Conservation (phyloP, 148 eudicot species). For the Camellia japonica region DNA sequence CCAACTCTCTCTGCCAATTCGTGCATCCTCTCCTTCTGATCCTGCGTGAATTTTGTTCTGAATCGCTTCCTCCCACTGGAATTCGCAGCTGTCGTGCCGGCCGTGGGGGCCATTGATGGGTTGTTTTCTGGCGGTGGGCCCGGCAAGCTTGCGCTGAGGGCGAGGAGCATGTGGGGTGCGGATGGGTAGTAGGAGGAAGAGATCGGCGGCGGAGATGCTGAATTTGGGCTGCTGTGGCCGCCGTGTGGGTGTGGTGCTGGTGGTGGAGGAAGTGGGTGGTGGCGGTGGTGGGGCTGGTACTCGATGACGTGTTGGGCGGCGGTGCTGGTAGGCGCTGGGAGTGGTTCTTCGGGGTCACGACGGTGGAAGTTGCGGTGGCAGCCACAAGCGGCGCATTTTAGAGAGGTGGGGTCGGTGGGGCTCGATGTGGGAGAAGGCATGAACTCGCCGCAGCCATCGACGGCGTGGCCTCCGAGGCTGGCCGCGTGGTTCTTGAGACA, state of each 20-base stretch:
- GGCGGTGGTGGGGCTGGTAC: conserved; percentile 55
- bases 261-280: conserved; percentile 45
- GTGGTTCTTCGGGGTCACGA: conserved; percentile 8
- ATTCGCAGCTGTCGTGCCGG: not conserved
- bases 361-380: conserved; percentile 55
- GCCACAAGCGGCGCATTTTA: conserved; percentile 44
- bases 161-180: conserved; percentile 59
- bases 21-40: conserved; percentile 48
- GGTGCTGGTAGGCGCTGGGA: not conserved
- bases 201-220: conserved; percentile 59
- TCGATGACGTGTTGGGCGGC: conserved; percentile 37
- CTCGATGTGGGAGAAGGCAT: conserved; percentile 22
- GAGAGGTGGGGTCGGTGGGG: conserved; percentile 27
- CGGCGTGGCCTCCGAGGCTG: conserved; percentile 39
- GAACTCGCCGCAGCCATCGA: conserved; percentile 50
- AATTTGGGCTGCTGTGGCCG: conserved; percentile 34
- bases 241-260: conserved; percentile 9
- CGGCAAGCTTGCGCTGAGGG: conserved; percentile 29
- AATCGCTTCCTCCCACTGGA: conserved; percentile 39
- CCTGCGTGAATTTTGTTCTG: conserved; percentile 43
- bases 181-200: conserved; percentile 52
- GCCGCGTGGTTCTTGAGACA: conserved; percentile 58
- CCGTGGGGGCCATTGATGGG: not conserved
- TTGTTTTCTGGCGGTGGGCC: conserved; percentile 1
- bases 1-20: conserved; percentile 50